Percentiles rank a stretch among this genome's conserved stretches.
Conservation (phyloP, 805 yeast genomes). For the Wickerhamomyces rabaulensis region DNA sequence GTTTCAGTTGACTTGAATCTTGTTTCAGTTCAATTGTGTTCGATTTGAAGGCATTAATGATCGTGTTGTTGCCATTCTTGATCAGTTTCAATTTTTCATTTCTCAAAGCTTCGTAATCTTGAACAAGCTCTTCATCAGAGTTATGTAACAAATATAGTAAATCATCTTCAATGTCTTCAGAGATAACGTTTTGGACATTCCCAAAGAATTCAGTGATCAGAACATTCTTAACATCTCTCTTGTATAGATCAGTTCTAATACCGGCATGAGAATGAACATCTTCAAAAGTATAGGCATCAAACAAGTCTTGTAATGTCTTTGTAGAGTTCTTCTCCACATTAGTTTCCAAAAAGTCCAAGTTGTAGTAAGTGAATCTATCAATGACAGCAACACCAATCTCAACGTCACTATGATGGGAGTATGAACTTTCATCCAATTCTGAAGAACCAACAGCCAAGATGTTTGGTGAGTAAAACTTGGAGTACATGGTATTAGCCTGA, state of each 20-base stretch:
- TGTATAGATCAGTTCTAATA: slow-evolving; percentile 74
- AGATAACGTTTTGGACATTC: slow-evolving; percentile 72
- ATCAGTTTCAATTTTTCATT: neutral
- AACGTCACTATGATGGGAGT: slow-evolving; percentile 92
- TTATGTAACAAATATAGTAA: slow-evolving; percentile 19
- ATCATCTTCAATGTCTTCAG: slow-evolving; percentile 55
- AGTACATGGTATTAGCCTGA: slow-evolving; percentile 97
- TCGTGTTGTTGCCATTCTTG: slow-evolving; percentile 9
- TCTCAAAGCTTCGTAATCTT: neutral
- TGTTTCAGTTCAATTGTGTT: slow-evolving; percentile 11
- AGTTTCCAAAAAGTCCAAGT: slow-evolving; percentile 77
- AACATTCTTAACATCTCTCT: slow-evolving; percentile 62
- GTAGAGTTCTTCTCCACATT: slow-evolving; percentile 68
- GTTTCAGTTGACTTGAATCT: neutral
- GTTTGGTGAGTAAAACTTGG: slow-evolving; percentile 87
- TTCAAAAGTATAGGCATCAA: slow-evolving; percentile 78
- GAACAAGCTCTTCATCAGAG: slow-evolving; percentile 1
- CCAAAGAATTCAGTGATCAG: slow-evolving; percentile 92
- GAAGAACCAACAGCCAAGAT: slow-evolving; percentile 91
- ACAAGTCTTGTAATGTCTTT: slow-evolving; percentile 73
- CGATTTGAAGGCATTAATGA: slow-evolving; percentile 14
- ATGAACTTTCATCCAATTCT: slow-evolving; percentile 80
- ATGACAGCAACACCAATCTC: slow-evolving; percentile 98
- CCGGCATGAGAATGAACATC: slow-evolving; percentile 92
- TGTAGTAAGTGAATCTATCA: slow-evolving; percentile 91